Evolutionary conservation across 1,139 yeast species (phyloP).

Genomic region (Blastobotrys elegans): DNA sequence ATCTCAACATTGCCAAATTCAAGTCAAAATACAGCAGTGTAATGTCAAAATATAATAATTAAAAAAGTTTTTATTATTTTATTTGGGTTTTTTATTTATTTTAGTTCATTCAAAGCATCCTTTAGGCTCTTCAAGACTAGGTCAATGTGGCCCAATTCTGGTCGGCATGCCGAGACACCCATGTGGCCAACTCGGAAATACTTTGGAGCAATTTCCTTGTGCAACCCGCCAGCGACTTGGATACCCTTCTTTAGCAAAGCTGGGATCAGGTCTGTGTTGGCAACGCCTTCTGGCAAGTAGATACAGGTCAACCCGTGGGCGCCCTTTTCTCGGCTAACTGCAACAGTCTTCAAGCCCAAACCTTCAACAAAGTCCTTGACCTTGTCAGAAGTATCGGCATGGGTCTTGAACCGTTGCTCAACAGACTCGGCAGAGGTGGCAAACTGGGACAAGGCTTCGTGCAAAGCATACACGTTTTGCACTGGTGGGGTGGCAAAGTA

Average conservation of each 20-base stretch:
- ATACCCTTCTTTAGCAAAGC: conserved; percentile 64
- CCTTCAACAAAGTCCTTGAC: conserved; percentile 54
- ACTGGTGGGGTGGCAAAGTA: conserved; percentile 95
- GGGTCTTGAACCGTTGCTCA: conserved; percentile 58
- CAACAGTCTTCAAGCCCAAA: conserved; percentile 66
- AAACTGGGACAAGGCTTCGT: conserved; percentile 71
- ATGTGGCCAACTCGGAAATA: conserved; percentile 95
- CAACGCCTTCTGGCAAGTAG: conserved; percentile 72
- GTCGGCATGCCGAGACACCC: conserved; percentile 62
- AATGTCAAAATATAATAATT: no score
- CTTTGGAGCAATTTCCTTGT: conserved; percentile 70
- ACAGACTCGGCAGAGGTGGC: conserved; percentile 49
- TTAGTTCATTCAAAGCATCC: conserved; percentile 13
- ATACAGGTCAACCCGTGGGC: conserved; percentile 89
- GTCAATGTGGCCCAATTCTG: conserved; percentile 41
- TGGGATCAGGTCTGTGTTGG: conserved; percentile 59
- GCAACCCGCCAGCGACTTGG: conserved; percentile 87
- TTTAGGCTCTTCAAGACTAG: conserved; percentile 18
- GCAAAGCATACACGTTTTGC: conserved; percentile 77
- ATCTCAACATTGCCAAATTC: not conserved
- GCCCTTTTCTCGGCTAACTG: conserved; percentile 52
- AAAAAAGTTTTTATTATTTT: not conserved
- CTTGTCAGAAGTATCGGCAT: conserved; percentile 54
- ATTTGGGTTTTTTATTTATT: no score
- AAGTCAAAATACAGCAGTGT: not conserved